Evolutionary conservation across 176 grass and related monocot genomes (phyloP).

Genomic region (Microstegium vimineum): DNA sequence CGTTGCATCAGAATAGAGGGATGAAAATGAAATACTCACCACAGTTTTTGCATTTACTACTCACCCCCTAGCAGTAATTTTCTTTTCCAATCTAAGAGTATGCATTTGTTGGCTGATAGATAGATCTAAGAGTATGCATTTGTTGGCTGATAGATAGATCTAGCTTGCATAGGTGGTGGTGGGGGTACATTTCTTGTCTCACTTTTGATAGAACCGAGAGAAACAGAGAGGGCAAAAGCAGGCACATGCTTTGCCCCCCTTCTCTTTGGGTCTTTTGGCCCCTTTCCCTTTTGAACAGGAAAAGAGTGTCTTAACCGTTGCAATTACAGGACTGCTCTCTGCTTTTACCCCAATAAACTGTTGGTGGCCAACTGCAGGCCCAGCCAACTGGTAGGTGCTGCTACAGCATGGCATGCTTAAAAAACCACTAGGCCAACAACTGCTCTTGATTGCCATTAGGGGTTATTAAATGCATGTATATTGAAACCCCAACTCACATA

Average conservation of each 20-base stretch:
- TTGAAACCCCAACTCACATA: conserved; percentile 35
- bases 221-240: conserved; percentile 41
- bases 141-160: conserved; percentile 38
- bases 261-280: conserved; percentile 28
- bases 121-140: neutral
- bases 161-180: conserved; percentile 1
- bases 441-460: conserved; percentile 34
- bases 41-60: neutral
- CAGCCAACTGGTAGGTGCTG: conserved; percentile 43
- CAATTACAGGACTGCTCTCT: conserved; percentile 20
- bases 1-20: neutral
- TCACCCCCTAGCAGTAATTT: neutral
- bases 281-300: conserved; percentile 39
- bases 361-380: conserved; percentile 31
- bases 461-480: conserved; percentile 32
- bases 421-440: conserved; percentile 40
- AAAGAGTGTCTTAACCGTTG: conserved; percentile 31
- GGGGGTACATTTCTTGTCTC: conserved; percentile 34
- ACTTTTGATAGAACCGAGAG: conserved; percentile 54
- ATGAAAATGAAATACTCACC: neutral
- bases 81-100: conserved; percentile 6
- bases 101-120: conserved; percentile 10
- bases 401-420: conserved; percentile 32
- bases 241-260: conserved; percentile 31
- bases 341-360: conserved; percentile 16